These are phyloP conservation scores for Amauroascus niger DNA, from an alignment of 2,329 filamentous ascomycete species.

Conservation along the genomic window DNA sequence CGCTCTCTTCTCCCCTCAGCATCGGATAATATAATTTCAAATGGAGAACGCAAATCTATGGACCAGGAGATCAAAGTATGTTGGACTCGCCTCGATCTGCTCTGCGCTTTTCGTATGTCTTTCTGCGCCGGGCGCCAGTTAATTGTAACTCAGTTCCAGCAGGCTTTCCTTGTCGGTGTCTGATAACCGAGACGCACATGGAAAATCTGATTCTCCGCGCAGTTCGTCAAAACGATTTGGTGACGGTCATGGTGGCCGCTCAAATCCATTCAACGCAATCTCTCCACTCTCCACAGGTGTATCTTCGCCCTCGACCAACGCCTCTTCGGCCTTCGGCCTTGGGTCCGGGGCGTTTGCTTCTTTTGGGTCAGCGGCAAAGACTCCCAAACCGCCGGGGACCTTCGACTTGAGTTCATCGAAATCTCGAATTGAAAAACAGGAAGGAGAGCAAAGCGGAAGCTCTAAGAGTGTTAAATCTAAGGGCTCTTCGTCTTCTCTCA, in stretches of 20 bases:
- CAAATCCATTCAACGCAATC: conserved; percentile 69
- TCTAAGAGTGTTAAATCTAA: conserved; percentile 32
- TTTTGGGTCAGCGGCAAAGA: conserved; percentile 74
- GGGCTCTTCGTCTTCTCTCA: conserved; percentile 33
- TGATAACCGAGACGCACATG: conserved; percentile 44
- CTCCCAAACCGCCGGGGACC: conserved; percentile 72
- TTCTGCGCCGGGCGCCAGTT: not conserved
- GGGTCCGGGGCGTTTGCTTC: conserved; percentile 94
- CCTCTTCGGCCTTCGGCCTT: conserved; percentile 82
- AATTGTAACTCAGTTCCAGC: conserved; percentile 2
- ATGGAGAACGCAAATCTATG: conserved; percentile 45
- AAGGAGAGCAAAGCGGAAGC: conserved; percentile 30
- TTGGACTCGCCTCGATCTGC: not conserved
- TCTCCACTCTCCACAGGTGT: conserved; percentile 60
- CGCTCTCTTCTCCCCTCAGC: not conserved
- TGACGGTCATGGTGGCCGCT: conserved; percentile 55
- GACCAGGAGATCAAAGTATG: conserved; percentile 33
- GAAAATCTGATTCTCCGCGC: conserved; percentile 51
- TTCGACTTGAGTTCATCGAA: conserved; percentile 62
- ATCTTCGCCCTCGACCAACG: conserved; percentile 64
- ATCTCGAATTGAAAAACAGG: conserved; percentile 54
- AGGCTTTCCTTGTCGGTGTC: conserved; percentile 66
- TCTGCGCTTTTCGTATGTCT: not conserved
- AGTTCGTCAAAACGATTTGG: conserved; percentile 63
- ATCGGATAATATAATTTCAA: conserved; percentile 17